phyloP scores from a whole-genome alignment of 2,329 filamentous ascomycete species.

The Boeremia lycopersici region DNA sequence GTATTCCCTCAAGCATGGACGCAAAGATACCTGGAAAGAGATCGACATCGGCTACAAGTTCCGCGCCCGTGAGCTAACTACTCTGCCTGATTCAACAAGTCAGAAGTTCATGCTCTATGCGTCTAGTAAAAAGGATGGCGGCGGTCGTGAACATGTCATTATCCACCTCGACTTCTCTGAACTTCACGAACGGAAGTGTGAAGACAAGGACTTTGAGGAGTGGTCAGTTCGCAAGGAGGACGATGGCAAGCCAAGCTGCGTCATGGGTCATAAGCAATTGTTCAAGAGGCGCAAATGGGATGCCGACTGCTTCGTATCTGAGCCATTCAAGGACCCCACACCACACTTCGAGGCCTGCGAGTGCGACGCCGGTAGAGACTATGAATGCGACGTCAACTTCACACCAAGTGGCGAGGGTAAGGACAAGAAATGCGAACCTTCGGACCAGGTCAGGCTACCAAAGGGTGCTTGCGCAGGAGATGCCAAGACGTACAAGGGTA shows the following conservation, averaged over 20 bases:
- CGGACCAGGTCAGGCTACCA: slow-evolving; percentile 67
- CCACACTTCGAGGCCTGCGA: slow-evolving; percentile 76
- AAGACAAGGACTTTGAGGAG: slow-evolving; percentile 75
- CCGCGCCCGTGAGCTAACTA: slow-evolving; percentile 76
- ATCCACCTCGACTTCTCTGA: slow-evolving; percentile 83
- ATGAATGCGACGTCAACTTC: slow-evolving; percentile 97
- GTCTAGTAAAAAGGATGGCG: slow-evolving; percentile 47
- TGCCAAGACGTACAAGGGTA: slow-evolving; percentile 78
- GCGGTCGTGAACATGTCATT: slow-evolving; percentile 64
- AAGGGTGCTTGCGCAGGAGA: slow-evolving; percentile 74
- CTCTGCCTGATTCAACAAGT: slow-evolving; percentile 89
- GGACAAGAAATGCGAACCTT: slow-evolving; percentile 72
- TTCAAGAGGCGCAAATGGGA: slow-evolving; percentile 85
- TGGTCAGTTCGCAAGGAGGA: slow-evolving; percentile 86
- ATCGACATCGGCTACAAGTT: slow-evolving; percentile 74
- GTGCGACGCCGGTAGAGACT: slow-evolving; percentile 77
- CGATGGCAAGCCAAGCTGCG: slow-evolving; percentile 79
- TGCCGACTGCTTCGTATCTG: slow-evolving; percentile 85
- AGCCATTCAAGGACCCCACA: slow-evolving; percentile 79
- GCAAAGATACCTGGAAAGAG: slow-evolving; percentile 70
- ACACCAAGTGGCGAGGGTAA: slow-evolving; percentile 51
- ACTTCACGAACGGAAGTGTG: slow-evolving; percentile 80
- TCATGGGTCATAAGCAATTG: slow-evolving; percentile 95
- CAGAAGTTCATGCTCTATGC: slow-evolving; percentile 86
- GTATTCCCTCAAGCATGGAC: slow-evolving; percentile 90